phyloP scores from a whole-genome alignment of 192 early-diverging fungal genomes.

The Coemansia sp. region DNA sequence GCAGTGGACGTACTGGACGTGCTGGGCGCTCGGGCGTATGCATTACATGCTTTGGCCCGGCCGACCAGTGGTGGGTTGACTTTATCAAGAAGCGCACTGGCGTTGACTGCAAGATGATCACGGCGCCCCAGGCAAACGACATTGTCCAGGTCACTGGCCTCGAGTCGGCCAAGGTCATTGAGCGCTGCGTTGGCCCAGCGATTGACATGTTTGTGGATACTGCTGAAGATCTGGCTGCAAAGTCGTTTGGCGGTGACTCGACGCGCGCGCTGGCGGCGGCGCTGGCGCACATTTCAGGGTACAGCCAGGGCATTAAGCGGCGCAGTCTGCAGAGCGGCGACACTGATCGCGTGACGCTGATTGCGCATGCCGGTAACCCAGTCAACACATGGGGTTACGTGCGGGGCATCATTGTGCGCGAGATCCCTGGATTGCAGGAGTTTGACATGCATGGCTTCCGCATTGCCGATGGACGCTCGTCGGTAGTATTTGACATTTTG shows the following conservation, averaged over 20 bases:
- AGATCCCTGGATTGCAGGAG: conserved; percentile 69
- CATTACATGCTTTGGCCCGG: conserved; percentile 90
- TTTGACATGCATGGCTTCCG: conserved; percentile 79
- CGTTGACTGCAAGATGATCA: conserved; percentile 75
- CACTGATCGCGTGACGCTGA: conserved; percentile 77
- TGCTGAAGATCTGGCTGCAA: conserved; percentile 70
- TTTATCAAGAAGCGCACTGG: conserved; percentile 78
- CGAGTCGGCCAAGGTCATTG: conserved; percentile 72
- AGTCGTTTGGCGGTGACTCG: conserved; percentile 68
- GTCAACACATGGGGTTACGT: conserved; percentile 85
- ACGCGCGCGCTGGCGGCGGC: conserved; percentile 77
- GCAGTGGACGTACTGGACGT: conserved; percentile 92
- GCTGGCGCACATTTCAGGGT: conserved; percentile 87
- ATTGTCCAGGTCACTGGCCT: conserved; percentile 79
- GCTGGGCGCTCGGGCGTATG: conserved; percentile 84
- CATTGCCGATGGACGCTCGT: conserved; percentile 76
- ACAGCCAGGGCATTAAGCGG: conserved; percentile 74
- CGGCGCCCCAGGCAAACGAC: conserved; percentile 86
- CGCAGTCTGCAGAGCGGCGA: conserved; percentile 84
- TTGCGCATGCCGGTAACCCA: conserved; percentile 59
- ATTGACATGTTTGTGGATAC: conserved; percentile 75
- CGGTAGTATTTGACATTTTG: conserved; percentile 85
- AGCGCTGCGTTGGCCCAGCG: conserved; percentile 69
- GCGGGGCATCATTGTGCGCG: conserved; percentile 69
- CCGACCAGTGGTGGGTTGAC: conserved; percentile 78